Base-by-base conservation (phyloP, 2,329 filamentous ascomycete species). In the Sclerotinia subarctica region DNA sequence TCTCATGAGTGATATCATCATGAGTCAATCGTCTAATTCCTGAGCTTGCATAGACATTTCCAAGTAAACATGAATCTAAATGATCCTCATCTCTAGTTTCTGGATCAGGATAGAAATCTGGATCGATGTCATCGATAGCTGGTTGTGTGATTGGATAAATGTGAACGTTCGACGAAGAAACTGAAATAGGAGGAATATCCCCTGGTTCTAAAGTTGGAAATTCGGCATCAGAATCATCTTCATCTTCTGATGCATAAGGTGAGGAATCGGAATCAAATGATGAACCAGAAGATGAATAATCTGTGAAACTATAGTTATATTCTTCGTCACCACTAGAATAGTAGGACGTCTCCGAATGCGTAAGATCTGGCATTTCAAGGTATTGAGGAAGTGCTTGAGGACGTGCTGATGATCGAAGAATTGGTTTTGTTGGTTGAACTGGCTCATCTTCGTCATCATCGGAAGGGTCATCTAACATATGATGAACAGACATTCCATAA, bases 401-500 rank as follows among this genome's bases (percentile, higher is more conserved):
- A 49, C 59, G 65, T 1, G 74, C 75, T 15, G 72, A 74, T 6
- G 75, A 77, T 21, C 75, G 73, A 35, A 75, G 70, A 15, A 74
- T 71, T 3, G 73, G 70, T 29, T 77, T 76, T 32, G 77, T 72
- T 59, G 74, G 56, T 49, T 38, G 69, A 21, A 63, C 35, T 73
- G 77, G 67, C 74, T 78, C 47, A 74, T 81, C 78, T 76, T 84
- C 79, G 77, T 83, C 71, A 8, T 74, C 74, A 29, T 79, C 78
- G 4, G 86, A 85, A 1, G 86, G 86, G 68, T 88, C 86, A 81
- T 97, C 94, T 2, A 98, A 86, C 88, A 98, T 94, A 78, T 98
- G 94, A 76, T 98, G 94, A 0, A 98, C 94, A 29, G 93, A 97
- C 92, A 98, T 95, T 17, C 94, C 94, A 75, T 93, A 95, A 0